phyloP scores from a whole-genome alignment of 2,329 filamentous ascomycete species.

The Cordyceps pruinosa region DNA sequence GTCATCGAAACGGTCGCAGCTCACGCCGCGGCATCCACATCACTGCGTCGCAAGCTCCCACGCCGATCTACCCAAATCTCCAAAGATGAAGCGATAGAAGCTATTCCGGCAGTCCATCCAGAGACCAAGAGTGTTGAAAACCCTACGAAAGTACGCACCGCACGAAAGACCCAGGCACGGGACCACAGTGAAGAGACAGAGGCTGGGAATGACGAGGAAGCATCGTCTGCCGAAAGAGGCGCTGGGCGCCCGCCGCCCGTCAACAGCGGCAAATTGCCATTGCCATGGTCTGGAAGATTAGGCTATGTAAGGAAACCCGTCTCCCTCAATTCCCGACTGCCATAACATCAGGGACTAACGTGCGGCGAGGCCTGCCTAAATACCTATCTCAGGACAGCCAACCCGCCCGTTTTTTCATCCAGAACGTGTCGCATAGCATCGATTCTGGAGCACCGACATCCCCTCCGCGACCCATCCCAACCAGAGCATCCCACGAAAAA shows the following conservation, averaged over 20 bases:
- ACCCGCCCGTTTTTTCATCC: slow-evolving; percentile 81
- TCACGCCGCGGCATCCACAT: neutral
- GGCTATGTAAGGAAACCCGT: slow-evolving; percentile 62
- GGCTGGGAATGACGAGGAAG: neutral
- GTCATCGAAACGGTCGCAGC: neutral
- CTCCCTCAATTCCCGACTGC: neutral
- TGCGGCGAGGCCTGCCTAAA: slow-evolving; percentile 68
- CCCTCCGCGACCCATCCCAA: slow-evolving; percentile 65
- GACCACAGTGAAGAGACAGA: neutral
- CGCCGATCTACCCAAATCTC: neutral
- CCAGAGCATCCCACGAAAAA: slow-evolving; percentile 83
- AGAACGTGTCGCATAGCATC: slow-evolving; percentile 86
- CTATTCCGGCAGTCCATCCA: neutral
- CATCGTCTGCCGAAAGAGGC: slow-evolving; percentile 25
- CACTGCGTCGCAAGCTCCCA: neutral
- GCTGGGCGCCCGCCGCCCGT: slow-evolving; percentile 46
- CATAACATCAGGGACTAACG: slow-evolving; percentile 14
- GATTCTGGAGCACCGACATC: slow-evolving; percentile 82
- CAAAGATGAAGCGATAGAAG: neutral
- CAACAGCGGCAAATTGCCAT: slow-evolving; percentile 73
- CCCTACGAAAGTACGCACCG: neutral
- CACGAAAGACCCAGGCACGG: neutral
- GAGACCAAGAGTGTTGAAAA: neutral
- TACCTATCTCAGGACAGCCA: slow-evolving; percentile 78
- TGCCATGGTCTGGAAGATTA: slow-evolving; percentile 84